phyloP scores from a whole-genome alignment of 2,329 filamentous ascomycete genomes.

The Davidsoniella virescens region DNA sequence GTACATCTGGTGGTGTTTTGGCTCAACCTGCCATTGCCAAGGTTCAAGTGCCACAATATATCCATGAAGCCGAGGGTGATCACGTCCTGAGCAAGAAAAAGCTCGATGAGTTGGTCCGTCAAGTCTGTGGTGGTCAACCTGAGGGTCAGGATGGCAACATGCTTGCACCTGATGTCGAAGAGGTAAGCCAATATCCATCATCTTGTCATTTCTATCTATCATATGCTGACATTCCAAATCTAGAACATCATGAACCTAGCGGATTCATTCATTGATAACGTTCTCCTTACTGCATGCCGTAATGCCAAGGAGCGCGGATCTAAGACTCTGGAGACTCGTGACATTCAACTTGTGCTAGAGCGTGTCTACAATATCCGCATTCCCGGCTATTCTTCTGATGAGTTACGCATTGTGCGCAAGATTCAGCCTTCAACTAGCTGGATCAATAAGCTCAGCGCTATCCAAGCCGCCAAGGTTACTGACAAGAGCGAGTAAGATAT shows the following conservation, averaged over 20 bases:
- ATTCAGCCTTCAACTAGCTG: conserved; percentile 75
- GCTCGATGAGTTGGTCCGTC: conserved; percentile 82
- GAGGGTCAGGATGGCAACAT: conserved; percentile 60
- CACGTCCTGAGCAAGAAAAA: conserved; percentile 96
- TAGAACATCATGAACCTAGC: conserved; percentile 77
- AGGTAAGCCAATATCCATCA: conserved; percentile 39
- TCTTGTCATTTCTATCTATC: background rate
- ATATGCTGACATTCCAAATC: background rate
- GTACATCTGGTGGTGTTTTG: conserved; percentile 66
- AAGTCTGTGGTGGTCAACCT: conserved; percentile 69
- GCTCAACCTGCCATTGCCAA: conserved; percentile 73
- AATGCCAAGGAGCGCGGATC: conserved; percentile 86
- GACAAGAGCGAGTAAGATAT: conserved; percentile 35
- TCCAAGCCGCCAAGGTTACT: conserved; percentile 80
- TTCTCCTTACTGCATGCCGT: conserved; percentile 73
- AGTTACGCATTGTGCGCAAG: conserved; percentile 86
- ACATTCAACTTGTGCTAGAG: conserved; percentile 69
- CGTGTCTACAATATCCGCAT: conserved; percentile 82
- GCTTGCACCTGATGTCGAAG: conserved; percentile 84
- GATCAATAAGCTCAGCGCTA: conserved; percentile 94
- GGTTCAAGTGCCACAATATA: conserved; percentile 65
- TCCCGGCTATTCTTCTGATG: conserved; percentile 85
- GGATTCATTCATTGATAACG: conserved; percentile 87
- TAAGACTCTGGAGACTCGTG: conserved; percentile 75
- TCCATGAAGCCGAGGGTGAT: conserved; percentile 81